Conservation (phyloP, 805 yeast species). For the Yarrowia sp. region DNA sequence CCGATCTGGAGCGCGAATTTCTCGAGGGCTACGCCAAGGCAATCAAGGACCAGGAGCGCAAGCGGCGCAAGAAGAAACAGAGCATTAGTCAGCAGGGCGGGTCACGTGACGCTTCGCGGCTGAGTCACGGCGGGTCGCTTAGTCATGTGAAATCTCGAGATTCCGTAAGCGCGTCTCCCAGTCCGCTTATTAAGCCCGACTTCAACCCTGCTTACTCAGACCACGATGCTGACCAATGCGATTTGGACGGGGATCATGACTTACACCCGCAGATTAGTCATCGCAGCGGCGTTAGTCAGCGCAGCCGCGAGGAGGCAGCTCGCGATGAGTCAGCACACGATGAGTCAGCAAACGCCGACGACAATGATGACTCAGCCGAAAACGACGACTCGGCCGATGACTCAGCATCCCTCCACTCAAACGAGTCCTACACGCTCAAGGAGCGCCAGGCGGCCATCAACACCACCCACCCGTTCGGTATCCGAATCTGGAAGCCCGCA, state of each 20-base stretch:
- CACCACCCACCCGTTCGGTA: constrained; percentile 96
- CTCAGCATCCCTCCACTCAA: constrained; percentile 38
- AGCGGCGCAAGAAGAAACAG: constrained; percentile 6
- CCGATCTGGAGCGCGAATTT: constrained; percentile 57
- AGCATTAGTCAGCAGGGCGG: not conserved
- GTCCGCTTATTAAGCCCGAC: not conserved
- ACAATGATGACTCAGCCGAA: constrained; percentile 39
- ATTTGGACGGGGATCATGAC: not conserved
- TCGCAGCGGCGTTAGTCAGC: too few relatives aligned
- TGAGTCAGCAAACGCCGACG: constrained; percentile 29
- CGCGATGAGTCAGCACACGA: not conserved
- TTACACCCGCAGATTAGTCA: too few relatives aligned
- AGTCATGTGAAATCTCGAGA: constrained; percentile 6
- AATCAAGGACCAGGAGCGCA: constrained; percentile 45
- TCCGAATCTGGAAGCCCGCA: constrained; percentile 98
- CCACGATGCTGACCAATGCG: not conserved
- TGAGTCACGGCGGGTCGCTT: too few relatives aligned
- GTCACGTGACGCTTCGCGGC: not conserved
- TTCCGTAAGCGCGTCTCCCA: not conserved
- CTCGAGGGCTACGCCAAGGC: constrained; percentile 76
- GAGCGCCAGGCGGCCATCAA: constrained; percentile 96
- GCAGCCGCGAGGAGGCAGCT: not conserved
- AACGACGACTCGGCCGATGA: constrained; percentile 33
- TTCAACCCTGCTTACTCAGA: constrained; percentile 3
- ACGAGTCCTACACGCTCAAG: constrained; percentile 81